Conservation (phyloP, 306 rosid species). For the Trifolium dubium region DNA sequence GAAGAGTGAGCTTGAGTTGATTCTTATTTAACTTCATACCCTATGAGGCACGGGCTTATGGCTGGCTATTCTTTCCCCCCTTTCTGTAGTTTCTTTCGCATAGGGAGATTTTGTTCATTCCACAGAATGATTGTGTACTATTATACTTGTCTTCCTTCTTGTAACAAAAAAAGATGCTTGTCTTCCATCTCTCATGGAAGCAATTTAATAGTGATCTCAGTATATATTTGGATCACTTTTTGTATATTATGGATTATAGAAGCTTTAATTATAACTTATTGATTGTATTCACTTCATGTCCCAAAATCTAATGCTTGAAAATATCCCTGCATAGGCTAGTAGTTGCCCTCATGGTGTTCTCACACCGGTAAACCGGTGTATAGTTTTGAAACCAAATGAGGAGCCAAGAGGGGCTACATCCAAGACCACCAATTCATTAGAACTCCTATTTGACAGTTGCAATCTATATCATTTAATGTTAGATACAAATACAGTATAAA, state of each 20-base stretch:
- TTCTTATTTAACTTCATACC: constrained; percentile 11
- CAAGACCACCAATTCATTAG: no score
- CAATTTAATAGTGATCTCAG: constrained; percentile 3
- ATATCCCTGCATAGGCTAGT: not conserved
- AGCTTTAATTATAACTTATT: not conserved
- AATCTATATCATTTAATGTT: no score
- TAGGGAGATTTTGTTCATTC: not conserved
- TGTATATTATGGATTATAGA: constrained; percentile 4
- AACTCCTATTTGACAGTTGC: no score
- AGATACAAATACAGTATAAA: no score
- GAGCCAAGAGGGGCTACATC: no score
- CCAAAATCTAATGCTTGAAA: not conserved
- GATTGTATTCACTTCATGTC: not conserved
- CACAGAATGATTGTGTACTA: not conserved
- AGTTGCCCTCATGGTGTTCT: no score
- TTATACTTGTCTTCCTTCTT: not conserved
- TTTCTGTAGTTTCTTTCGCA: not conserved
- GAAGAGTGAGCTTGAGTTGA: constrained; percentile 47
- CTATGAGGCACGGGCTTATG: not conserved
- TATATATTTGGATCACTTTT: constrained; percentile 11
- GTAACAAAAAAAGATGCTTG: not conserved
- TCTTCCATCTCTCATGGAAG: constrained; percentile 8
- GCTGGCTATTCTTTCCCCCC: constrained; percentile 11
- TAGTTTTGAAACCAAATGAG: no score
- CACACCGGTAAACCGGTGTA: no score